phyloP scores from a whole-genome alignment of 2,329 filamentous ascomycete genomes.

The Cladophialophora exuberans region DNA sequence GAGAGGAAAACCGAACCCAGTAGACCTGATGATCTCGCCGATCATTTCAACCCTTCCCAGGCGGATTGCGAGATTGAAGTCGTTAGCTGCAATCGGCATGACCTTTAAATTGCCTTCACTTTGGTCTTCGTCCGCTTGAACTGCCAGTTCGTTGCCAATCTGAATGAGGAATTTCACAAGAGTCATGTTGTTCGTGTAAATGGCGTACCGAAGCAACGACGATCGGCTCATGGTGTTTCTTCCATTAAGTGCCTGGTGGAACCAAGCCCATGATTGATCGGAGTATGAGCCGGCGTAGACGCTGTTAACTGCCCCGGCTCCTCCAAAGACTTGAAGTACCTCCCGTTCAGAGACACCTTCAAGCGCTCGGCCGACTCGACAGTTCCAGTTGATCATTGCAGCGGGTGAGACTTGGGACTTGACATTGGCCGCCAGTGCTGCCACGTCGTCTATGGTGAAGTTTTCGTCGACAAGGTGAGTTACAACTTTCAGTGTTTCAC shows the following conservation, averaged over 20 bases:
- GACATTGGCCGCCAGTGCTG: slow-evolving; percentile 68
- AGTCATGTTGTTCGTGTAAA: slow-evolving; percentile 57
- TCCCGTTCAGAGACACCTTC: slow-evolving; percentile 25
- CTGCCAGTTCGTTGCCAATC: slow-evolving; percentile 52
- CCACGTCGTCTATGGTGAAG: slow-evolving; percentile 77
- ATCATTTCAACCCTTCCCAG: slow-evolving; percentile 60
- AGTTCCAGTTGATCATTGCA: slow-evolving; percentile 51
- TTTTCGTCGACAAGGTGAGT: slow-evolving; percentile 64
- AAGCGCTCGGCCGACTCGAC: slow-evolving; percentile 40
- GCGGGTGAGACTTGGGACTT: slow-evolving; percentile 65
- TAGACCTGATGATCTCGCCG: slow-evolving; percentile 65
- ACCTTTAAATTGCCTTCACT: slow-evolving; percentile 26
- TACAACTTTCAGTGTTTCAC: slow-evolving; percentile 38
- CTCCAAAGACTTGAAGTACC: slow-evolving; percentile 11
- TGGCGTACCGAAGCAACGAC: slow-evolving; percentile 48
- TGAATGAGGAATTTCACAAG: slow-evolving; percentile 64
- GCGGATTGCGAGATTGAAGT: slow-evolving; percentile 48
- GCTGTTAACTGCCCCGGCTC: background rate
- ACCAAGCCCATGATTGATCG: slow-evolving; percentile 26
- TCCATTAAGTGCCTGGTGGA: slow-evolving; percentile 19
- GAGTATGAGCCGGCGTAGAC: slow-evolving; percentile 3
- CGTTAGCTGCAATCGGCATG: slow-evolving; percentile 31
- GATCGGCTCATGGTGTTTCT: background rate
- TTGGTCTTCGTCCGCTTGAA: slow-evolving; percentile 36
- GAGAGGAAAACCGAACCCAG: slow-evolving; percentile 71